A percentile compares a stretch with the other conserved stretches of the same genome.
Evolutionary conservation across 257 asterid genomes (phyloP).

Genomic region (Orobanche coerulescens): DNA sequence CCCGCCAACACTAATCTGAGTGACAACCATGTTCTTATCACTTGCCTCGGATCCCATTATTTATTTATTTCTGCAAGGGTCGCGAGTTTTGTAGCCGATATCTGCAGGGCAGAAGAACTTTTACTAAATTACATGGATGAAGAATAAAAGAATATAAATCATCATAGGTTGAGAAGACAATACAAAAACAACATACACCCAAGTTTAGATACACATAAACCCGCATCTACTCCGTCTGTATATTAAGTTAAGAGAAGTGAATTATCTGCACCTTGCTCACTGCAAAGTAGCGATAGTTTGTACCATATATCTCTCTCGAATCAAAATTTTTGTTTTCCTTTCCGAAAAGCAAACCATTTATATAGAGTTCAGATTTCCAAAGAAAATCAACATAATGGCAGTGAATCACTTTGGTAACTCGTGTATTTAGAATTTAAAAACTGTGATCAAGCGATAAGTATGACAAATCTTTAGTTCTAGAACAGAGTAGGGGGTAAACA

Average conservation of each 20-base stretch:
- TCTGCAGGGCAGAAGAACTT: constrained; percentile 16
- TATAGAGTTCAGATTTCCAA: not conserved
- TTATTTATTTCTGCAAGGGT: not conserved
- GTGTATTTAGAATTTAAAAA: no score
- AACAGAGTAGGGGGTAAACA: not conserved
- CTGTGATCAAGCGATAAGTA: not conserved
- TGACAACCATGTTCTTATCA: constrained; percentile 38
- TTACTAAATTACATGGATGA: not conserved
- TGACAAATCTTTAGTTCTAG: not conserved
- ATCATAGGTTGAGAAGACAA: not conserved
- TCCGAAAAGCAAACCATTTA: not conserved
- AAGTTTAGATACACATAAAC: not conserved
- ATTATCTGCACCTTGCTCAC: not conserved
- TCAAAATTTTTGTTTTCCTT: not conserved
- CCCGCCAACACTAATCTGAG: constrained; percentile 87
- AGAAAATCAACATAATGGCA: not conserved
- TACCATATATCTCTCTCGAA: not conserved
- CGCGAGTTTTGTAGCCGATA: not conserved
- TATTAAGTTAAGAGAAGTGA: not conserved
- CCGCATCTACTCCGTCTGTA: not conserved
- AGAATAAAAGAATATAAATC: not conserved
- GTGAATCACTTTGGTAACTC: not conserved
- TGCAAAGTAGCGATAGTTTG: not conserved
- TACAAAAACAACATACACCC: not conserved
- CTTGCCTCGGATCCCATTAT: constrained; percentile 42